Evolutionary conservation across 164 flowering plant genomes (phyloP), one percentile per base, ranked within the genome.

Genomic region (Tetrastigma voinierianum): DNA sequence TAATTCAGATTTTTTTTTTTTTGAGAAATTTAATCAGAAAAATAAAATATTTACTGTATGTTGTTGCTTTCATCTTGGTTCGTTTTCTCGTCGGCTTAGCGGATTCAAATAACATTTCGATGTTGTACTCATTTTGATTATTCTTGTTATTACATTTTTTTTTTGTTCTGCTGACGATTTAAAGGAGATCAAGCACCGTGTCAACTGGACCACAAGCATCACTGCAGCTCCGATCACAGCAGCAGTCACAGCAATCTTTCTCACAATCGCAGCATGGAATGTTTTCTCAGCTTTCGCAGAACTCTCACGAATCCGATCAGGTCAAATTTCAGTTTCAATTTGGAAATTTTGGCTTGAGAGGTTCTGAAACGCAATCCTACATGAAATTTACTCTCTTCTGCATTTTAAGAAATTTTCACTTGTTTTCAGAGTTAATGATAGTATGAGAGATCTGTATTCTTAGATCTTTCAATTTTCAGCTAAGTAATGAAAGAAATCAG

Each of bases 221-320:
- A 58, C 93, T 84, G 40, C 40, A 32, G 79, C 71, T 82, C 44
- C 76, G 86, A 49, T 82, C 95, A 7, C 84, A 68, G 60, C 86
- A 85, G 69, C 74, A 65, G 68, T 87, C 97, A 15, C 92, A 89
- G 75, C 95, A 85, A 59, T 82, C 93, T 52, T 77, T 88, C 53
- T 91, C 97, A 1, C 98, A 91, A 65, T 81, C 87, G 56, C 90
- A 88, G 70, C 81, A 68, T 45, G 93, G 85, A 64, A 65, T 84
- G 66, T 84, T 84, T 57, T 90, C 97, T 64, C 95, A 94, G 83
- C 68, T 88, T 59, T 90, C 97, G 8, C 98, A 91, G 81, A 89
- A 69, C 63, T 90, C 97, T 66, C 74, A 71, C 78, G 5, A 81
- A 81, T 46, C n/a, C n/a, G 92, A 90, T 63, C 90, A 79, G 81